Conservation (phyloP, 257 asterid genomes). For the Mitragyna speciosa region DNA sequence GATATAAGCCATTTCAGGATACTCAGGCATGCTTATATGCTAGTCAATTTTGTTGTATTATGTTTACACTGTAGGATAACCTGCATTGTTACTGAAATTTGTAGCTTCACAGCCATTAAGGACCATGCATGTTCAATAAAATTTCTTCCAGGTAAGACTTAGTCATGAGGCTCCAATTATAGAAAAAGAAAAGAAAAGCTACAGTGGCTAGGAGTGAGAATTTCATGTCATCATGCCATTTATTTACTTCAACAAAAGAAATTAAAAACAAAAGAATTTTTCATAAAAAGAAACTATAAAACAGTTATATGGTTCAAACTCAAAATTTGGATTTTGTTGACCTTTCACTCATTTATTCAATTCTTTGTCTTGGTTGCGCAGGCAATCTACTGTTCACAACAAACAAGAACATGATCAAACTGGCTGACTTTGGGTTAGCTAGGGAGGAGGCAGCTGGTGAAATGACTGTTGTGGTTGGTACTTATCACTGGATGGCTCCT, state of each 20-base stretch:
- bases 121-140: background rate
- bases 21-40: background rate
- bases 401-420: conserved; percentile 45
- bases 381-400: conserved; percentile 65
- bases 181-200: background rate
- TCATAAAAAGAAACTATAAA: no score
- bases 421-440: conserved; percentile 74
- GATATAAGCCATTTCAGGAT: no score
- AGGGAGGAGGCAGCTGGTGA: conserved; percentile 55
- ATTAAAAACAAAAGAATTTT: no score
- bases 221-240: background rate
- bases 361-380: conserved; percentile 15
- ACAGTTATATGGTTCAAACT: background rate
- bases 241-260: background rate
- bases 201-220: background rate
- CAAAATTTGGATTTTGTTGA: background rate
- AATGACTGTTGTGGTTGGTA: conserved; percentile 66
- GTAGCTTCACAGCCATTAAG: background rate
- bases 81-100: no score
- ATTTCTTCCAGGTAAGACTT: background rate
- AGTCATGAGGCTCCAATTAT: background rate
- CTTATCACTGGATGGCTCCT: conserved; percentile 79
- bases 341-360: conserved; percentile 7
- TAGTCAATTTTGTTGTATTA: background rate
- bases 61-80: background rate